Percentiles rank a stretch among this genome's conserved stretches.
phyloP scores from a whole-genome alignment of 495 filamentous ascomycete genomes.

The Aspergillus panamensis region DNA sequence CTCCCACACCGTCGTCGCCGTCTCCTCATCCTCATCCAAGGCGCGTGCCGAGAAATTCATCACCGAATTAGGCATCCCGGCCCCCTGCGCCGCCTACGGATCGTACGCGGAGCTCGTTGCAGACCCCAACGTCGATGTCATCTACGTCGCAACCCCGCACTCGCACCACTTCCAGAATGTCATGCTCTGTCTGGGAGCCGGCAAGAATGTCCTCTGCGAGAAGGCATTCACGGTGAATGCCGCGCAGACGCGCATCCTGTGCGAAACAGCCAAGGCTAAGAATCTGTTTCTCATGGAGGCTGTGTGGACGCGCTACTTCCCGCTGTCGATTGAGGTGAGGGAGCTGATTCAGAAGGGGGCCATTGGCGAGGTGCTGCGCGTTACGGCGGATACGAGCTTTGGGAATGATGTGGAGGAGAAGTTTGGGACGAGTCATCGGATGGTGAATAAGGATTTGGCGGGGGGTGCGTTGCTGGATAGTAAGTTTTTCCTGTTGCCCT shows the following conservation, averaged over 20 bases:
- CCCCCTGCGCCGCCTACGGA: slow-evolving; percentile 69
- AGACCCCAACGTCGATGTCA: slow-evolving; percentile 75
- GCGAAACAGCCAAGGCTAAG: slow-evolving; percentile 71
- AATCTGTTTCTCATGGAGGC: slow-evolving; percentile 95
- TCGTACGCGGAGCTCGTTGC: slow-evolving; percentile 75
- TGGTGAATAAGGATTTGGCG: slow-evolving; percentile 84
- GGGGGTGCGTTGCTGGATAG: slow-evolving; percentile 79
- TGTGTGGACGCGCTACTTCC: slow-evolving; percentile 93
- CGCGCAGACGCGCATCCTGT: slow-evolving; percentile 69
- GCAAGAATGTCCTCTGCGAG: slow-evolving; percentile 89
- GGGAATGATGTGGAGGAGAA: slow-evolving; percentile 48
- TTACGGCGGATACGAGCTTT: slow-evolving; percentile 66
- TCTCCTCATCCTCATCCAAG: slow-evolving; percentile 72
- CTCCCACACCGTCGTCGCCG: slow-evolving; percentile 73
- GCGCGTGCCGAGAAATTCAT: slow-evolving; percentile 71
- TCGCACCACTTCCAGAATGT: slow-evolving; percentile 93
- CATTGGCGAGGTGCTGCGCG: slow-evolving; percentile 75
- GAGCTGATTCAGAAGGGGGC: slow-evolving; percentile 63
- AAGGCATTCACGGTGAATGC: slow-evolving; percentile 93
- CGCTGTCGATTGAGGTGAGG: slow-evolving; percentile 70
- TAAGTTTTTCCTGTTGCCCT: slow-evolving; percentile 29
- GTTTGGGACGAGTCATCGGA: slow-evolving; percentile 61
- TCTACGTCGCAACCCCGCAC: slow-evolving; percentile 93
- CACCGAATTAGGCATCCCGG: slow-evolving; percentile 58
- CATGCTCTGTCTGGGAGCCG: slow-evolving; percentile 74